Evolutionary conservation across 2,329 filamentous ascomycete genomes (phyloP), one percentile per base, ranked within the genome.

Genomic region (Diaporthe helianthi): DNA sequence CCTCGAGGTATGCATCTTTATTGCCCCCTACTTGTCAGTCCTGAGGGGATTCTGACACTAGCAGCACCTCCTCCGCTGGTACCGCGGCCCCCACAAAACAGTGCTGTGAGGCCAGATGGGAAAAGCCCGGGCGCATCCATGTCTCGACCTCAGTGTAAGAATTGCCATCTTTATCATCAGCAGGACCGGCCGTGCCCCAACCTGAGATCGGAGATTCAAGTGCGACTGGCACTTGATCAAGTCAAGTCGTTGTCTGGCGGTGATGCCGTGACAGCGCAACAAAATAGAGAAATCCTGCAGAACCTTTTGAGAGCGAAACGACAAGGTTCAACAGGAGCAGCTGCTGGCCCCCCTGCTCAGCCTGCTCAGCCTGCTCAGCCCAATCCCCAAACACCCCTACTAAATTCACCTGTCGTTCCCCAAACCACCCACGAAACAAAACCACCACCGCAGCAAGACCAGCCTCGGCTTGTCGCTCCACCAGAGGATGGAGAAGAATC

Each of bases 91-190:
- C 22, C 41, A 9, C 15, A 31, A 15, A 17, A 4, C 26, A 54
- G 31, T 5, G 44, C 29, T 33, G 2, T 49, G 26, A n/a, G 51
- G 17, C 33, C 52, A 17, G 31, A 49, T 12, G 47, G 46, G 17
- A 49, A 60, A 6, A 61, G 46, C 53, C 47, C 36, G 8, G 44
- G 33, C 41, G 41, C 46, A 75, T 72, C 83, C 6, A 84, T 86
- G 10, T 87, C 87, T 2, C 81, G 85, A 2, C 89, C 91, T 74
- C 79, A 85, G 73, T 93, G 90, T 77, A 85, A 85, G 8, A 82
- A 92, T 8, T 92, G 90, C 71, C 89, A 89, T 19, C 82, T 88
- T 26, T 86, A 87, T 1, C 89, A 91, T 75, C 89, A 88, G 3
- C 76, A 82, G 65, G 78, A 79, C 1, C 82, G 86, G 38, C 84